Percentiles rank a stretch among this genome's conserved stretches.
Conservation (phyloP, 768 basidiomycete genomes). For the Boletus coccyginus region DNA sequence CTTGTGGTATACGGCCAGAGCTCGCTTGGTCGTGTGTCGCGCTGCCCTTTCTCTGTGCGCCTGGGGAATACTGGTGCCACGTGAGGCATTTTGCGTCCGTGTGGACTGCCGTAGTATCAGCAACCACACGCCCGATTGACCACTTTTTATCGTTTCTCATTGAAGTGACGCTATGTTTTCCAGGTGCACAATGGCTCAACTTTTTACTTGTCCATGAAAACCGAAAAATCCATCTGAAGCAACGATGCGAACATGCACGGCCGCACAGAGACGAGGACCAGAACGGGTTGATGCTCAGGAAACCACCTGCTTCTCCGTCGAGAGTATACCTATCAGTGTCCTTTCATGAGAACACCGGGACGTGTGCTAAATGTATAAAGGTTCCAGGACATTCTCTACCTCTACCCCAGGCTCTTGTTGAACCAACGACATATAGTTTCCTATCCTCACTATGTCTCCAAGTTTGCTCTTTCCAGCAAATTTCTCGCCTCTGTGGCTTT, state of each 20-base stretch:
- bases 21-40: background rate
- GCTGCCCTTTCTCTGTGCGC: background rate
- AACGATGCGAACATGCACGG: background rate
- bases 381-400: background rate
- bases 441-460: conserved; percentile 16
- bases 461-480: conserved; percentile 9
- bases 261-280: background rate
- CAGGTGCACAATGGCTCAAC: background rate
- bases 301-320: background rate
- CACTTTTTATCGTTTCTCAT: background rate
- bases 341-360: conserved; percentile 1
- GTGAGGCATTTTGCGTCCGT: conserved; percentile 1
- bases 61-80: background rate
- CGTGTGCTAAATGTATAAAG: conserved; percentile 12
- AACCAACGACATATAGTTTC: conserved; percentile 1
- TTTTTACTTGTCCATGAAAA: background rate
- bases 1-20: background rate
- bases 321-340: background rate
- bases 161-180: background rate
- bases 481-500: conserved; percentile 18
- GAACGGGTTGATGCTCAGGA: background rate
- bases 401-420: background rate
- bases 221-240: background rate
- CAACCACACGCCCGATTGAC: background rate
- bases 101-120: conserved; percentile 1